Conservation (phyloP, 148 eudicot species). For the Pharnaceum exiguum region DNA sequence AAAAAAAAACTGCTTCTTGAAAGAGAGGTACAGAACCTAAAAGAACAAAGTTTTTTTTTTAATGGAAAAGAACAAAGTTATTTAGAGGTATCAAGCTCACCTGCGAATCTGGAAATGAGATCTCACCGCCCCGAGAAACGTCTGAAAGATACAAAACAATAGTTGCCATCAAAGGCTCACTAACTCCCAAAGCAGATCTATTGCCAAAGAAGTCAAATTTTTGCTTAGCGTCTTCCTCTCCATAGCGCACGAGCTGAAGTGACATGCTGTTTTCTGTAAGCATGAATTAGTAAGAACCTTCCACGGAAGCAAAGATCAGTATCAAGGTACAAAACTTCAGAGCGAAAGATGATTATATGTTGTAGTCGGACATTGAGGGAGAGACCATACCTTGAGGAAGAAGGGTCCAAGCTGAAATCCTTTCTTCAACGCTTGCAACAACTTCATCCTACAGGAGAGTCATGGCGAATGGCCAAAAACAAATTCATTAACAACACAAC, state of each 20-base stretch:
- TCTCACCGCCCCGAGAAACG: conserved; percentile 67
- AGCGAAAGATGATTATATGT: conserved; percentile 1
- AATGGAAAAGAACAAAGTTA: background rate
- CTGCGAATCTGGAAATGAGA: conserved; percentile 74
- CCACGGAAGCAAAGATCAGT: too few species aligned
- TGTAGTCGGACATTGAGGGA: background rate
- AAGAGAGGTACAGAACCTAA: too few species aligned
- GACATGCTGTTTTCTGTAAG: conserved; percentile 56
- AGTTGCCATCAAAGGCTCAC: conserved; percentile 76
- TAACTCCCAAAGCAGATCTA: conserved; percentile 26
- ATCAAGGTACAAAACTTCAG: background rate
- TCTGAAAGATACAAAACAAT: conserved; percentile 72
- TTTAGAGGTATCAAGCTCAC: conserved; percentile 30
- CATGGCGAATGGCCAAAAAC: conserved; percentile 3
- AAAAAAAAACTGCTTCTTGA: too few species aligned
- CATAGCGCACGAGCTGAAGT: conserved; percentile 41
- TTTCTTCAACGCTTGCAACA: conserved; percentile 52
- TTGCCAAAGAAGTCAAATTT: conserved; percentile 49
- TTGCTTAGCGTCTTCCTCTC: conserved; percentile 41
- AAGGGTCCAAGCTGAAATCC: conserved; percentile 89
- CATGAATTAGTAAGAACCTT: background rate
- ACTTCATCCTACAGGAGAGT: conserved; percentile 49
- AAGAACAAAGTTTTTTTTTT: too few species aligned
- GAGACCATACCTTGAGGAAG: conserved; percentile 63
- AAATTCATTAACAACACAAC: background rate